Percentiles rank a stretch among this genome's conserved stretches.
phyloP scores from a whole-genome alignment of 768 basidiomycete genomes.

The Dictyophora rubrovolvata region DNA sequence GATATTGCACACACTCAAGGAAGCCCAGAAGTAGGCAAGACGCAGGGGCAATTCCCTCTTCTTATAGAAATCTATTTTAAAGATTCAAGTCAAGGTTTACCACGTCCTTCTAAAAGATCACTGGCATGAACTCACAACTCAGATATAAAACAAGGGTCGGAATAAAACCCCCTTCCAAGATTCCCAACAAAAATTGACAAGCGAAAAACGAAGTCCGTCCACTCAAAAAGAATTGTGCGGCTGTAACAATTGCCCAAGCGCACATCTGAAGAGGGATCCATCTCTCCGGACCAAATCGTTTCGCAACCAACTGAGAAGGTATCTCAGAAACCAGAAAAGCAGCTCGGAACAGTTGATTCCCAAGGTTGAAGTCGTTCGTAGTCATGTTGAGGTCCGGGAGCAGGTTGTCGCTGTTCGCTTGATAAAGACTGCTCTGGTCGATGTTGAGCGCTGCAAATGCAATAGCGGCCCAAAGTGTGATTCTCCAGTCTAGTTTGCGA shows the following conservation, averaged over 20 bases:
- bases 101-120: slow-evolving; percentile 33
- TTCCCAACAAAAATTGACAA: slow-evolving; percentile 45
- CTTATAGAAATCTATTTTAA: slow-evolving; percentile 1
- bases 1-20: slow-evolving; percentile 45
- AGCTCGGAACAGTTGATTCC: slow-evolving; percentile 48
- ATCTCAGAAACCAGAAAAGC: slow-evolving; percentile 43
- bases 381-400: slow-evolving; percentile 49
- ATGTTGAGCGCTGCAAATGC: slow-evolving; percentile 32
- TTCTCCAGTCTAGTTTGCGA: slow-evolving; percentile 48
- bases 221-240: slow-evolving; percentile 49
- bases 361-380: slow-evolving; percentile 55
- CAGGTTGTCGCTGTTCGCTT: slow-evolving; percentile 64
- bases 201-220: slow-evolving; percentile 46
- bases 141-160: slow-evolving; percentile 10
- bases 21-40: slow-evolving; percentile 62
- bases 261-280: slow-evolving; percentile 52
- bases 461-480: slow-evolving; percentile 45
- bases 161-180: slow-evolving; percentile 44
- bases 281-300: slow-evolving; percentile 56
- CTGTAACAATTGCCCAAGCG: slow-evolving; percentile 42
- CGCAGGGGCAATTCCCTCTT: slow-evolving; percentile 42
- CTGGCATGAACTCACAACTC: neutral
- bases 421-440: slow-evolving; percentile 51
- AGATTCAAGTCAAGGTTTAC: neutral
- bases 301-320: slow-evolving; percentile 58